Evolutionary conservation across 2,329 filamentous ascomycete genomes (phyloP), one percentile per base, ranked within the genome.

Genomic region (Colletotrichum sp.): DNA sequence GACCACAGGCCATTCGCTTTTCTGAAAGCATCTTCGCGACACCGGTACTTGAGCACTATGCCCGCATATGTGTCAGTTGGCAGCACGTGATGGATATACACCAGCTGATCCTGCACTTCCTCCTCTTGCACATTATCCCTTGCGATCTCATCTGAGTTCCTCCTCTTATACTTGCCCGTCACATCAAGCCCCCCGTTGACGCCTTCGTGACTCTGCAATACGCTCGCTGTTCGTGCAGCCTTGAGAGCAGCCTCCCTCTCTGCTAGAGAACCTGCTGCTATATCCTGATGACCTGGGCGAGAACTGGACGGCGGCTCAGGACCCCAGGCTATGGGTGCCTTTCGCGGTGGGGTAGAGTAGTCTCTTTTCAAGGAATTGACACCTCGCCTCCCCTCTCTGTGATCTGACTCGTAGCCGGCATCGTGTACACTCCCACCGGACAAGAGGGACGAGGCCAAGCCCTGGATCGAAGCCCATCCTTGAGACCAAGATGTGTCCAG

Each of bases 1-100:
- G 95, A 95, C 97, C 97, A 99, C 79, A 99, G 92, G 13, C 97
- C 92, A 81, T 99, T 99, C 51, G 95, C 92, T 81, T 94, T 97
- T 72, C 95, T 90, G 77, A 99, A 92, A 3, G 93, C 90, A 62
- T 96, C 93, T 70, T 95, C 92, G 76, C 94, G 91, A 82, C 96
- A 98, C 78, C 94, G 93, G 83, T 97, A 99, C 78, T 93, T 94
- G 76, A 99, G 92, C 66, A 97, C 93, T 65, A 99, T 92, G 4
- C 97, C 96, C 2, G 96, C 95, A 78, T 98, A 92, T 3, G 95
- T 98, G 84, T 99, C 97, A 58, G 90, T 90, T 16, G 93, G 90
- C 78, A 93, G 90, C 21, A 98, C 95, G 78, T 93, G 92, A 83
- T 99, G 97, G 66, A 98, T 88, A 82, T 98, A 99, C 21, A 96